These are phyloP conservation scores for Calocybe indica DNA, from an alignment of 768 basidiomycete species.

Conservation along the genomic window DNA sequence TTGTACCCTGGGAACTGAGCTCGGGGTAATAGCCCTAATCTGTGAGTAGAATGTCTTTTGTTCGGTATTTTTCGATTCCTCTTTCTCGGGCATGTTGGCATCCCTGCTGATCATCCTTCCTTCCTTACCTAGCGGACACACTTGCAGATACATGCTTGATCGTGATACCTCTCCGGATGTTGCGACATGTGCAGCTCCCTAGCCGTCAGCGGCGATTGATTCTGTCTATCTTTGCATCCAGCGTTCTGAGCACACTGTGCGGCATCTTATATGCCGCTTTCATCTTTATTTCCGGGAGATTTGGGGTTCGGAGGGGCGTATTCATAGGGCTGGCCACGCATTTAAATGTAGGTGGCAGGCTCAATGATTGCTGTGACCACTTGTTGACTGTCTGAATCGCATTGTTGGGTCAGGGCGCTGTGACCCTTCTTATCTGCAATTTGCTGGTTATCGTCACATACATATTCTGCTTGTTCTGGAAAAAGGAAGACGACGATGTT, in stretches of 20 bases:
- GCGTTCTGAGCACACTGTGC: neutral
- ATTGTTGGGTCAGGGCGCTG: neutral
- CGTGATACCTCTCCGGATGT: neutral
- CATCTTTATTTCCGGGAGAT: neutral
- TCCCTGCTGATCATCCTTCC: neutral
- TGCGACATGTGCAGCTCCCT: neutral
- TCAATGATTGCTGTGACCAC: too few relatives aligned
- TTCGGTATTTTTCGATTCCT: neutral
- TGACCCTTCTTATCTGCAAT: neutral
- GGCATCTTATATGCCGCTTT: neutral
- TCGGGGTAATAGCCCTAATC: conserved; percentile 8
- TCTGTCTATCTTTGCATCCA: neutral
- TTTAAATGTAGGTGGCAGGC: too few relatives aligned
- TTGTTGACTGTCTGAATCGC: too few relatives aligned
- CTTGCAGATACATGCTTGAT: neutral
- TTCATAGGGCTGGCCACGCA: too few relatives aligned
- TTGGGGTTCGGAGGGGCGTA: too few relatives aligned
- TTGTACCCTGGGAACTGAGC: conserved; percentile 6
- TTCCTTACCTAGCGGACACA: neutral
- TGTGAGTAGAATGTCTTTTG: conserved; percentile 6
- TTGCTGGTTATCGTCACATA: neutral
- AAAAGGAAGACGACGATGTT: too few relatives aligned
- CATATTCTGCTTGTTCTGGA: neutral
- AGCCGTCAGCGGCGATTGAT: neutral
- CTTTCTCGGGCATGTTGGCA: neutral